Evolutionary conservation across 495 filamentous ascomycete genomes (phyloP), one percentile per base, ranked within the genome.

Genomic region (Trypethelium eluteriae): DNA sequence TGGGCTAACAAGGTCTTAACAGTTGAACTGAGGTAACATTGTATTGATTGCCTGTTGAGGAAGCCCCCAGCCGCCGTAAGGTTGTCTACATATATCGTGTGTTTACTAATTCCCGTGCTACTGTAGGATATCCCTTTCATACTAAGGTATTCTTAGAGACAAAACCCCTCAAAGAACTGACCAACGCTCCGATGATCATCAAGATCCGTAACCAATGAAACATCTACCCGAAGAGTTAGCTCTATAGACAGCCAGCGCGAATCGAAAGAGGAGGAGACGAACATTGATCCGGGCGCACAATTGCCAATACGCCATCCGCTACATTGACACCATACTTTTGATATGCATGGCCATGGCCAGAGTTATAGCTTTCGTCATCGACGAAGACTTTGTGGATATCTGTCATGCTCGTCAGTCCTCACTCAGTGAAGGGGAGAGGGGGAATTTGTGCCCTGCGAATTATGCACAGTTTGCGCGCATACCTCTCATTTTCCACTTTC

Each of bases 301-400:
- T 59, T 10, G 32, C 53, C 7, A 59, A 32, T 34, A 32, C 53
- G 6, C 88, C 88, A n/a, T 76, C 63, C 4, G 76, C 63, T 0
- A 80, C 75, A 62, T 83, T 78, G 36, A 90, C 77, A 0, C 83
- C 86, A 57, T 87, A 86, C 7, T 78, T 75, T 46, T 87, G 77
- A 68, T 90, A 90, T 2, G 82, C 82, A 39, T 87, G 80, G 0
- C 86, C 87, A 62, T 88, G 85, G n/a, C 81, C 83, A 4, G 79
- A 77, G 65, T 88, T 84, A 74, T 88, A 86, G 73, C 82, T 85
- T 64, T 86, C 82, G 63, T 89, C 87, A 65, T 91, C 88, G 44
- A 84, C 82, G 73, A 81, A 89, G 3, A 85, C 80, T 66, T 89
- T 89, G 63, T 85, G 80, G 2, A 86, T 69, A 67, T 84, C 86